Conservation (phyloP, 306 rosid genomes). For the Cicer cuneatum region DNA sequence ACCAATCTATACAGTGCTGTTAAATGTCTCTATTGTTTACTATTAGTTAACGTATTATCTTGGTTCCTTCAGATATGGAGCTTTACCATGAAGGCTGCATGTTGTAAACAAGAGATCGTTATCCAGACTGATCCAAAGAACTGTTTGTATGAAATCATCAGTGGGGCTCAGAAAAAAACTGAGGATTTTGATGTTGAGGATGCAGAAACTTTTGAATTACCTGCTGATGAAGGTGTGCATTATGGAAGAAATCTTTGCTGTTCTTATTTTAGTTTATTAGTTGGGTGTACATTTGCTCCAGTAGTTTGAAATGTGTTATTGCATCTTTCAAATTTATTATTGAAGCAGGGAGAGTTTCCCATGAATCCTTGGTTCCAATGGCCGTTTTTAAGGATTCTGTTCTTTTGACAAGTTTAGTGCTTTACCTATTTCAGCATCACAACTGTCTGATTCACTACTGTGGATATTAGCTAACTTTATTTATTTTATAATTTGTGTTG, state of each 20-base stretch:
- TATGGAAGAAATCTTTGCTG: background rate
- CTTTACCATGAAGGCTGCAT: conserved; percentile 88
- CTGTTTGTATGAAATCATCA: conserved; percentile 73
- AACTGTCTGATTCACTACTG: background rate
- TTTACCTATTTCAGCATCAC: background rate
- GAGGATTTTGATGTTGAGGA: conserved; percentile 86
- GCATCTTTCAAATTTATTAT: conserved; percentile 26
- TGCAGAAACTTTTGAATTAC: conserved; percentile 85
- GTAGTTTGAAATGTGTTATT: background rate
- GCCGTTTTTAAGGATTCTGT: background rate
- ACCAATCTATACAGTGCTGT: background rate
- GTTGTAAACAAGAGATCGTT: conserved; percentile 86
- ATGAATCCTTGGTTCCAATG: conserved; percentile 15
- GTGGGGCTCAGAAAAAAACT: conserved; percentile 77
- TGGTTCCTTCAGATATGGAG: conserved; percentile 82
- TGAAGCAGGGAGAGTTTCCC: background rate
- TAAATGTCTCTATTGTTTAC: background rate
- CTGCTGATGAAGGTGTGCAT: conserved; percentile 80
- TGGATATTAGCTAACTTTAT: conserved; percentile 6
- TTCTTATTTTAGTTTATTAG: background rate
- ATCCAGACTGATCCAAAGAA: conserved; percentile 95
- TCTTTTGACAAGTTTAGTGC: conserved; percentile 9
- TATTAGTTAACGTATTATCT: background rate
- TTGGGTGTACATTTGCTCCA: background rate
- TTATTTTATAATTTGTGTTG: background rate